phyloP scores from a whole-genome alignment of 306 rosid genomes.

The Gillenia trifoliata region DNA sequence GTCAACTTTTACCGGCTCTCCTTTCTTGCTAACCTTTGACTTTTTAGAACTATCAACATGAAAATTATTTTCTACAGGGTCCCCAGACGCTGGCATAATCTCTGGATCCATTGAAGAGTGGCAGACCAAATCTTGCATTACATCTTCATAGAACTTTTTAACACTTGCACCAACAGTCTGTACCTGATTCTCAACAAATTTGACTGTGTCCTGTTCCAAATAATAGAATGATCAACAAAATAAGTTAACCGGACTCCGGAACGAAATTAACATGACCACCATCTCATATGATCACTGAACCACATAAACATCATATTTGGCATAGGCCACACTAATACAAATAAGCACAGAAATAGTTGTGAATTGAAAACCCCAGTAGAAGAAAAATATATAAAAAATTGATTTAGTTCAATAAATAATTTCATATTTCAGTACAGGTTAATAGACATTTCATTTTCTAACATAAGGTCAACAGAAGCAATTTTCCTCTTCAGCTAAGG shows the following conservation, averaged over 20 bases:
- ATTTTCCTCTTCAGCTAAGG: too few relatives aligned
- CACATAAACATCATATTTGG: slow-evolving; percentile 5
- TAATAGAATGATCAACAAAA: slow-evolving; percentile 5
- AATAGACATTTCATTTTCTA: too few relatives aligned
- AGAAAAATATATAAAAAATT: too few relatives aligned
- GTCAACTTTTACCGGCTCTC: slow-evolving; percentile 20
- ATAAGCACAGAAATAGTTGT: not conserved
- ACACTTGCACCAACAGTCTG: slow-evolving; percentile 71
- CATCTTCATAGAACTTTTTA: slow-evolving; percentile 64
- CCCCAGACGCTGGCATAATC: slow-evolving; percentile 25
- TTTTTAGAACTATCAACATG: slow-evolving; percentile 28
- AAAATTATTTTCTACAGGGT: slow-evolving; percentile 27
- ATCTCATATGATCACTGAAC: slow-evolving; percentile 2
- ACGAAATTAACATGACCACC: not conserved
- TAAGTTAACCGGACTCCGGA: slow-evolving; percentile 2
- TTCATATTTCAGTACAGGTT: too few relatives aligned
- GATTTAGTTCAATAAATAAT: too few relatives aligned
- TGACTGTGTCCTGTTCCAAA: slow-evolving; percentile 56
- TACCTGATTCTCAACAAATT: slow-evolving; percentile 76
- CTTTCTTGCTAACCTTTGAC: slow-evolving; percentile 24
- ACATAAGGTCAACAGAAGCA: too few relatives aligned
- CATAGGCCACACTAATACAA: slow-evolving; percentile 1
- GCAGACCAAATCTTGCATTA: slow-evolving; percentile 61
- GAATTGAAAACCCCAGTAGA: not conserved
- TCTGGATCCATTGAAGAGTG: slow-evolving; percentile 38